A percentile compares a stretch with the other conserved stretches of the same genome.
These are phyloP conservation scores for Saccharomyces mikatae DNA, from an alignment of 805 yeast species.

Conservation along the genomic window DNA sequence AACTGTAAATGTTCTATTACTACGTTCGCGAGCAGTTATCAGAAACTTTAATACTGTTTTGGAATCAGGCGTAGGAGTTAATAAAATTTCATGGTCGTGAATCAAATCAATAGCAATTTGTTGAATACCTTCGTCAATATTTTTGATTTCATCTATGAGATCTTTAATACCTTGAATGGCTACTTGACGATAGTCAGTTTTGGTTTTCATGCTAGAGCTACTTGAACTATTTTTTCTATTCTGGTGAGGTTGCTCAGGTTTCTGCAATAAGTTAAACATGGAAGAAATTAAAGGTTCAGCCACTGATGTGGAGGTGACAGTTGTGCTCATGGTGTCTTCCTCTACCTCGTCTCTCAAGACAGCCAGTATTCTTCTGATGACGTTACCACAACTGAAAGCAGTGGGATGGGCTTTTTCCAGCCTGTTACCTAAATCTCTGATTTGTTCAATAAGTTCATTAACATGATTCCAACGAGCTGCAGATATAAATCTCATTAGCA, in stretches of 20 bases:
- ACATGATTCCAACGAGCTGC: constrained; percentile 81
- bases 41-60: constrained; percentile 82
- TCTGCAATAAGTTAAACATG: constrained; percentile 79
- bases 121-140: constrained; percentile 85
- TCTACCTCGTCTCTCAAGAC: constrained; percentile 80
- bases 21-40: constrained; percentile 63
- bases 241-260: constrained; percentile 28
- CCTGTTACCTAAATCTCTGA: constrained; percentile 64
- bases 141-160: constrained; percentile 81
- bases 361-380: constrained; percentile 81
- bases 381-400: constrained; percentile 83
- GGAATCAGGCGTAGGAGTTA: constrained; percentile 92
- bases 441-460: constrained; percentile 60
- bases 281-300: constrained; percentile 59
- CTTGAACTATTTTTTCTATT: constrained; percentile 17
- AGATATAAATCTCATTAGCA: constrained; percentile 80
- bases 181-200: constrained; percentile 66
- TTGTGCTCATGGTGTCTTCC: constrained; percentile 28
- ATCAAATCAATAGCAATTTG: constrained; percentile 86
- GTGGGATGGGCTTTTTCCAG: constrained; percentile 79
- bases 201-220: constrained; percentile 16
- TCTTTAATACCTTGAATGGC: constrained; percentile 90
- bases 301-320: constrained; percentile 10
- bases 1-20: constrained; percentile 84
- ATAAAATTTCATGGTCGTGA: constrained; percentile 77